These are phyloP conservation scores for Clonostachys solani DNA, from an alignment of 2,329 filamentous ascomycete species.

Conservation along the genomic window DNA sequence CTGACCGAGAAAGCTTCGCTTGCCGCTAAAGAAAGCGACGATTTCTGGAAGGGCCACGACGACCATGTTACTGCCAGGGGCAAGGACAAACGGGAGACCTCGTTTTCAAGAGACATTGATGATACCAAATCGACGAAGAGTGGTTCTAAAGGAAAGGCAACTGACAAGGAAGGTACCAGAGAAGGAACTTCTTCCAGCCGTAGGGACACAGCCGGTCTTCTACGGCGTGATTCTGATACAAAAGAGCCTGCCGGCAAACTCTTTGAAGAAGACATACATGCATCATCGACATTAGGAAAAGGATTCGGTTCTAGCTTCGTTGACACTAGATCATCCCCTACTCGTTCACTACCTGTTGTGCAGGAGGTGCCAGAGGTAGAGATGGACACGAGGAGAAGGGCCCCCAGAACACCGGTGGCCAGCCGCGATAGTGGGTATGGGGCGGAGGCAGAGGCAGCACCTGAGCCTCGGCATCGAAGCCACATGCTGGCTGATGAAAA, in stretches of 20 bases:
- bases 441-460: slow-evolving; percentile 32
- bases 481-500: slow-evolving; percentile 12
- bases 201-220: slow-evolving; percentile 12
- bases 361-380: slow-evolving; percentile 44
- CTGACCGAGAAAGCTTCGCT: too few species aligned
- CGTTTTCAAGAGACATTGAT: too few species aligned
- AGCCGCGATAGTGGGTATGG: slow-evolving; percentile 27
- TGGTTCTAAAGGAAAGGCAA: too few species aligned
- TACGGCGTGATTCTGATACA: slow-evolving; percentile 20
- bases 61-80: too few species aligned
- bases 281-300: slow-evolving; percentile 8
- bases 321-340: slow-evolving; percentile 29
- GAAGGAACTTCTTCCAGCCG: too few species aligned
- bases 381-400: slow-evolving; percentile 14
- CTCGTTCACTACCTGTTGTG: slow-evolving; percentile 44
- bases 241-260: slow-evolving; percentile 20
- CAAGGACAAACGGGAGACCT: too few species aligned
- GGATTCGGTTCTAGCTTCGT: slow-evolving; percentile 16
- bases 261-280: slow-evolving; percentile 20
- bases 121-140: too few species aligned
- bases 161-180: too few species aligned
- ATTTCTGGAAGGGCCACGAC: too few species aligned
- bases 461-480: slow-evolving; percentile 27
- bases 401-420: not conserved
- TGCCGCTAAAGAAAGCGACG: too few species aligned